A percentile compares a stretch with the other conserved stretches of the same genome.
Evolutionary conservation across 441 rosid species (phyloP).

Genomic region (Gossypium davidsonii): DNA sequence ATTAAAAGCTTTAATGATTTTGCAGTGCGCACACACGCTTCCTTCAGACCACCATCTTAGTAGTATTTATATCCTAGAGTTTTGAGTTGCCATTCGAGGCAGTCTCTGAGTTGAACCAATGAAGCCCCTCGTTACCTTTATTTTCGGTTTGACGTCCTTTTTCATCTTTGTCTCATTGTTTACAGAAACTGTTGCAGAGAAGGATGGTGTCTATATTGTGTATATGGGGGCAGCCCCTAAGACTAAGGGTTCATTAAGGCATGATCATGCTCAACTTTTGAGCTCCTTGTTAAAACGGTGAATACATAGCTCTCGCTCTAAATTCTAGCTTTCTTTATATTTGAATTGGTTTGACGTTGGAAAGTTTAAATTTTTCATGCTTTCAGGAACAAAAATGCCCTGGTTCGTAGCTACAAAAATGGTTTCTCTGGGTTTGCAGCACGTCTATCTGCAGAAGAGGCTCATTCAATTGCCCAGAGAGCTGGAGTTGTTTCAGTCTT

Average conservation of each 20-base stretch:
- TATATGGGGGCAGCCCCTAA: conserved; percentile 69
- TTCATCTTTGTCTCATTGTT: conserved; percentile 20
- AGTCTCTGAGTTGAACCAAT: conserved; percentile 4
- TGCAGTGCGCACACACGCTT: neutral
- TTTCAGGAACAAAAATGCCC: conserved; percentile 39
- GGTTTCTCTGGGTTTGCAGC: conserved; percentile 83
- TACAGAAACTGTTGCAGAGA: conserved; percentile 8
- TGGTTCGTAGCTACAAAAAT: conserved; percentile 46
- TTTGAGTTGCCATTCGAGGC: neutral
- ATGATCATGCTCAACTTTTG: conserved; percentile 41
- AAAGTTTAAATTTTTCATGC: neutral
- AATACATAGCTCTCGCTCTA: neutral
- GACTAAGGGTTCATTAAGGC: conserved; percentile 26
- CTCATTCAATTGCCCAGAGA: conserved; percentile 38
- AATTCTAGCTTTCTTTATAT: neutral
- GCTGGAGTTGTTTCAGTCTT: conserved; percentile 72
- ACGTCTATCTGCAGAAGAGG: conserved; percentile 60
- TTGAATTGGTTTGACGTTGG: neutral
- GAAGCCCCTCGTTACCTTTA: conserved; percentile 8
- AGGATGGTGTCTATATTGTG: conserved; percentile 53
- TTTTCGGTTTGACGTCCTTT: neutral
- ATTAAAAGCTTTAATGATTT: neutral
- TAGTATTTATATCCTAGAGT: conserved; percentile 9
- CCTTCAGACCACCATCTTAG: conserved; percentile 5
- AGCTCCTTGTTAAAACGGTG: conserved; percentile 43